Evolutionary conservation across 768 basidiomycete species (phyloP), one percentile per base, ranked within the genome.

Genomic region (Phanerochaete carnosa): DNA sequence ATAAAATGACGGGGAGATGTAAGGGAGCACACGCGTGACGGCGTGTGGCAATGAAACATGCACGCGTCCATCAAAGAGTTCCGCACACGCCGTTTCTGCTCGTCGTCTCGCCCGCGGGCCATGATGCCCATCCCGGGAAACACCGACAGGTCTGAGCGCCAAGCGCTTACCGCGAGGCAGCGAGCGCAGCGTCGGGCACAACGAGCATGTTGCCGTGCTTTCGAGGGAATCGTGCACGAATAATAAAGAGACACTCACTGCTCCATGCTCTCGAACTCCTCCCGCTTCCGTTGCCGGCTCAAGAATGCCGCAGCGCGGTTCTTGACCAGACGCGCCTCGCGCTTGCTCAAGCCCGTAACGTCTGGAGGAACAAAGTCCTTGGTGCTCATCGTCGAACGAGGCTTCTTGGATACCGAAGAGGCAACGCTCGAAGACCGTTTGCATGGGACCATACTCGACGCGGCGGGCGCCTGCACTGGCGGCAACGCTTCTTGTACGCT

Each of bases 251-350:
- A 43, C 58, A 86, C 89, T 77, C 77, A 94, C 91, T 89, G 75
- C 80, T 94, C 93, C 90, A 95, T 94, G 68, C 72, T 79, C 75
- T 95, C 93, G 69, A 93, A 95, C 76, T 94, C 92, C 76, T 95
- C 93, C 58, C 93, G 85, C 75, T 95, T 95, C 68, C 93, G 82
- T 74, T 95, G 93, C 72, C 93, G 81, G 75, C 87, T 89, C 70
- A 95, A 87, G 78, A 95, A 95, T 60, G 93, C 93, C 12, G 93
- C 93, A 13, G 93, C 93, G 59, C 93, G 83, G 76, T 95, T 95
- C 80, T 95, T 95, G 59, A 95, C 90, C 9, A 95, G 82, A 55
- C 93, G 86, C 62, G 93, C 93, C 75, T 95, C 93, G 54, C 93
- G 90, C 74, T 95, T 95, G 80, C 82, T 87, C 61, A 95, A 82